Evolutionary conservation across 306 rosid genomes (phyloP), one percentile per base, ranked within the genome.

Genomic region (Mucuna pruriens): DNA sequence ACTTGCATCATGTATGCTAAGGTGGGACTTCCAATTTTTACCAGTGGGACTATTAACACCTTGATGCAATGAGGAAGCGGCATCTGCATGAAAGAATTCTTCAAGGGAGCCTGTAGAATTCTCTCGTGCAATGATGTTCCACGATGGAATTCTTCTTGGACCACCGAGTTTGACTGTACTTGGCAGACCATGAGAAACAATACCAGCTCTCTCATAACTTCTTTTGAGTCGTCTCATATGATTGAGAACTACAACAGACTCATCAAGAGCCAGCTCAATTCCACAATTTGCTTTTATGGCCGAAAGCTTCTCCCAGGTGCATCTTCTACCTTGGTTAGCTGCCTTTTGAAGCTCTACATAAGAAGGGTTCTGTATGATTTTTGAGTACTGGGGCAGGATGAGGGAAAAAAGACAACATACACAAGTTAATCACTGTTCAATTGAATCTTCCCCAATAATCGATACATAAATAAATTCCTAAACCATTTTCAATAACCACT

Each of bases 271-370:
- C 76, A 95, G 95, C 85, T 95, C 99, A 83, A 91, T 93, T 71
- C 96, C 96, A 34, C 98, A 93, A 83, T 95, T 93, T 12, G 98
- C 98, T 89, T 95, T 95, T 67, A 95, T 90, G 74, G 99, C 97
- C 0, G 98, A 91, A 3, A 95, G 97, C 89, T 95, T 95, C 94
- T 93, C 98, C 99, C 99, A 95, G 58, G 97, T 93, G 83, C 99
- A 88, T 86, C 98, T 87, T 85, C 99, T 89, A 57, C 99, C 99
- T 82, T 95, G 99, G 80, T 93, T 95, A 39, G 93, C 89, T 42
- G 99, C 97, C 90, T 95, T 95, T 81, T 95, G 99, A 82, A 95
- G 98, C 84, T 95, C 99, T 82, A 87, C 68, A 48, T 80, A 70
- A n/a, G 97, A 86, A 34, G 98, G 98, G 83, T 95, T 95, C 83